Base-by-base conservation (phyloP, 2,329 filamentous ascomycete genomes). In the Akanthomyces muscarius region DNA sequence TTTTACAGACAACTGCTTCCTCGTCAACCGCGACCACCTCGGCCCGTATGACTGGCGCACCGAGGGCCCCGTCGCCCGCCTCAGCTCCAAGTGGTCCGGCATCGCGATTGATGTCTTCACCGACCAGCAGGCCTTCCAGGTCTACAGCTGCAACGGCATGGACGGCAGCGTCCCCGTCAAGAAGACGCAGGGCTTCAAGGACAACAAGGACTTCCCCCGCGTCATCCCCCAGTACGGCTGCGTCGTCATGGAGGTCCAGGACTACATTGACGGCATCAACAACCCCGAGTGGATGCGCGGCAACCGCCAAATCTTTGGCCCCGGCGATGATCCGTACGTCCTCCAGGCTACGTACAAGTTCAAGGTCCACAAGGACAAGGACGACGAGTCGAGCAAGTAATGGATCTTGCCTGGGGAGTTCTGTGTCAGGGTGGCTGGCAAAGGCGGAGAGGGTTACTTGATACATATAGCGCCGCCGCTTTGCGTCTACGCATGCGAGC, bases 231-330 rank as follows among this genome's bases (percentile, higher is more conserved):
- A 93, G 79, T 91, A 92, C 71, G 92, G 91, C 38, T 97, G 94
- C 75, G 72, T 97, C 30, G 94, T 97, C 55, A 84, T 97, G 75
- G 94, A 97, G 78, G 91, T 95, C 14, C 86, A 97, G 81, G 92
- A 95, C 74, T 97, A 87, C 85, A 96, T 97, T 71, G 93, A 96
- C 73, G 92, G 83, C 30, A 95, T 98, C 77, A 97, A 97, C 77
- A 85, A 96, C 69, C 93, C 93, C 0, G 85, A 92, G 75, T 97
- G 94, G 94, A 86, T 86, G 64, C 85, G 93, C 62, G 76, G 80
- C 53, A 71, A 71, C 61, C 86, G 82, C 76, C 86, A 89, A 71
- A 77, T 89, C 64, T 88, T 77, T 69, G 80, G 76, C 36, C 86
- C 86, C 0, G 85, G 81, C 10, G 84, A 79, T 61, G 82, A 82